A percentile compares a stretch with the other conserved stretches of the same genome.
Evolutionary conservation across 1,139 yeast genomes (phyloP).

Genomic region (Scheffersomyces titani): DNA sequence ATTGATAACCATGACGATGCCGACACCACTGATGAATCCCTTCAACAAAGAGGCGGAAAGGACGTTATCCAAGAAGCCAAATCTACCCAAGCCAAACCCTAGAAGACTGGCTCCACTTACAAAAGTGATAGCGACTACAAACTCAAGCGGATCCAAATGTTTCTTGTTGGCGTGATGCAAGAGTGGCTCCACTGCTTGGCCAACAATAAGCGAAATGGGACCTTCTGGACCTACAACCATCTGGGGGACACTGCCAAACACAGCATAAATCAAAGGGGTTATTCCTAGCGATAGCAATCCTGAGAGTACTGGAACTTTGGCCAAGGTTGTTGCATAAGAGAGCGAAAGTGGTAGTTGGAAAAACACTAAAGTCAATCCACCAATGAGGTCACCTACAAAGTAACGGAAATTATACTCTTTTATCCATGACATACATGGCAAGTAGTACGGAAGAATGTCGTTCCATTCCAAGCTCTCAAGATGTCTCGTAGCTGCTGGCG

Average conservation of each 20-base stretch:
- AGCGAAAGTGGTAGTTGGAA: constrained; percentile 89
- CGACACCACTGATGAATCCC: constrained; percentile 94
- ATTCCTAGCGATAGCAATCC: constrained; percentile 83
- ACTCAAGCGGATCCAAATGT: constrained; percentile 56
- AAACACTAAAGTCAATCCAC: constrained; percentile 86
- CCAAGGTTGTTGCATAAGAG: constrained; percentile 87
- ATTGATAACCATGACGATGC: constrained; percentile 82
- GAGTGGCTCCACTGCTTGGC: constrained; percentile 81
- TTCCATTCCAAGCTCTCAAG: constrained; percentile 28
- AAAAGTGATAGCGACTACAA: constrained; percentile 73
- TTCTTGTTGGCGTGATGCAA: constrained; percentile 50
- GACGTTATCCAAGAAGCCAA: constrained; percentile 88
- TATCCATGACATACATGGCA: constrained; percentile 83
- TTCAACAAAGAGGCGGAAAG: constrained; percentile 78
- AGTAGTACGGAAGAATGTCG: constrained; percentile 59
- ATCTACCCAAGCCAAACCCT: constrained; percentile 76
- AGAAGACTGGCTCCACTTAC: constrained; percentile 75
- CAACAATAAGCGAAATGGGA: constrained; percentile 87
- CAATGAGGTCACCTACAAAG: constrained; percentile 74
- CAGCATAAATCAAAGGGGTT: constrained; percentile 78
- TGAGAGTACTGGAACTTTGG: constrained; percentile 85
- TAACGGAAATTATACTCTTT: constrained; percentile 54
- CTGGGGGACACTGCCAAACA: constrained; percentile 91
- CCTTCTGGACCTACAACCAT: constrained; percentile 98
- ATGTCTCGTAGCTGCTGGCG: constrained; percentile 22